Conservation (phyloP, 1,284 basidiomycete species). For the Puccinia coronata region DNA sequence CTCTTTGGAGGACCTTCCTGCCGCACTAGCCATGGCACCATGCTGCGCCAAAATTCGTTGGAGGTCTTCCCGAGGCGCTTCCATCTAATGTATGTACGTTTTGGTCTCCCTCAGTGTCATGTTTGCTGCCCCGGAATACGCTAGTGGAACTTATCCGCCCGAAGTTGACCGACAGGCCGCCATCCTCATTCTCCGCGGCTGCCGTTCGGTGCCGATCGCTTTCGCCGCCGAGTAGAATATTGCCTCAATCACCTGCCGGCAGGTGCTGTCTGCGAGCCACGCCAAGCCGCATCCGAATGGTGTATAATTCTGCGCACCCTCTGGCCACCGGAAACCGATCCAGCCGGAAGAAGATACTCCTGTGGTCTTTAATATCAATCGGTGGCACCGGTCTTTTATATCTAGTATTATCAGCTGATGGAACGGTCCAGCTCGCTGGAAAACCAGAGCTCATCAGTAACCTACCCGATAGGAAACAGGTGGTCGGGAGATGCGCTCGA, state of each 20-base stretch:
- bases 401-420: slow-evolving; percentile 11
- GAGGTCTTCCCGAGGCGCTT: neutral
- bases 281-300: neutral
- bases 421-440: neutral
- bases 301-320: neutral
- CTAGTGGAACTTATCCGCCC: neutral
- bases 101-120: neutral
- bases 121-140: neutral
- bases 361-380: slow-evolving; percentile 13
- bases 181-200: neutral
- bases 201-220: neutral
- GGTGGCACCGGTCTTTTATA: slow-evolving; percentile 5
- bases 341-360: neutral
- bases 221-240: neutral
- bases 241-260: neutral
- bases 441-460: neutral
- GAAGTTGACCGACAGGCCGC: neutral
- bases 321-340: neutral
- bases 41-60: neutral
- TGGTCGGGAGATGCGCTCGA: neutral
- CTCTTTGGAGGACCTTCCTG: neutral
- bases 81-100: slow-evolving; percentile 6
- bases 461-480: neutral
- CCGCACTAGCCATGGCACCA: neutral
- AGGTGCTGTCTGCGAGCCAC: neutral